Percentiles rank a stretch among this genome's conserved stretches.
Evolutionary conservation across 306 rosid genomes (phyloP).

Genomic region (Glycine tomentella): DNA sequence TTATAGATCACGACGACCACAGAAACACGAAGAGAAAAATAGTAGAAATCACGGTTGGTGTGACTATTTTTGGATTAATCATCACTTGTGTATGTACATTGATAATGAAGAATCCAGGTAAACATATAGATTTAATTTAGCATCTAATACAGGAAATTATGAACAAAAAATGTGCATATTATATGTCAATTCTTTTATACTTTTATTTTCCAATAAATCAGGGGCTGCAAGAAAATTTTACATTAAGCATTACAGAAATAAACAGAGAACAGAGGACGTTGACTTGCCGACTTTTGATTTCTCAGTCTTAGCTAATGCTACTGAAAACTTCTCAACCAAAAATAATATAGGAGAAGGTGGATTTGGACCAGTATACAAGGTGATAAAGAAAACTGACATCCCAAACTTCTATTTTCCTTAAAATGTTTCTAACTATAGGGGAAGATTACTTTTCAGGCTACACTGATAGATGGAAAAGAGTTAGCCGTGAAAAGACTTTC

Average conservation of each 20-base stretch:
- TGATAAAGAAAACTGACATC: neutral
- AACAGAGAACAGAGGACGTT: constrained; percentile 23
- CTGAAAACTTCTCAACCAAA: constrained; percentile 42
- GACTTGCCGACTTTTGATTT: constrained; percentile 48
- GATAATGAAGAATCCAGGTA: neutral
- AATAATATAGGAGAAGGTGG: constrained; percentile 56
- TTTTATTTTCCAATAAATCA: too few relatives aligned
- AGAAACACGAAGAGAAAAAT: neutral
- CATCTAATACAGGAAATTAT: too few relatives aligned
- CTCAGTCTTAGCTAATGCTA: constrained; percentile 45
- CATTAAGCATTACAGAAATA: neutral
- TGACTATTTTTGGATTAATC: constrained; percentile 17
- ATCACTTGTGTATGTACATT: neutral
- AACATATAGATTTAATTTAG: too few relatives aligned
- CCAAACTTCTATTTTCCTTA: too few relatives aligned
- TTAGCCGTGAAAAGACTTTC: neutral
- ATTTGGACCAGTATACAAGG: constrained; percentile 56
- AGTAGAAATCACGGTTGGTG: constrained; percentile 4
- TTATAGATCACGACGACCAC: constrained; percentile 8
- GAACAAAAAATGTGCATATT: too few relatives aligned
- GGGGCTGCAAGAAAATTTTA: neutral
- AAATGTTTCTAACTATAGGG: neutral
- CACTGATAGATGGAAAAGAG: neutral
- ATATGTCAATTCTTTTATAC: too few relatives aligned
- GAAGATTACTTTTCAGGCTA: neutral